Evolutionary conservation across 1,284 basidiomycete genomes (phyloP).

Genomic region (Sanghuangporus sanghuang): DNA sequence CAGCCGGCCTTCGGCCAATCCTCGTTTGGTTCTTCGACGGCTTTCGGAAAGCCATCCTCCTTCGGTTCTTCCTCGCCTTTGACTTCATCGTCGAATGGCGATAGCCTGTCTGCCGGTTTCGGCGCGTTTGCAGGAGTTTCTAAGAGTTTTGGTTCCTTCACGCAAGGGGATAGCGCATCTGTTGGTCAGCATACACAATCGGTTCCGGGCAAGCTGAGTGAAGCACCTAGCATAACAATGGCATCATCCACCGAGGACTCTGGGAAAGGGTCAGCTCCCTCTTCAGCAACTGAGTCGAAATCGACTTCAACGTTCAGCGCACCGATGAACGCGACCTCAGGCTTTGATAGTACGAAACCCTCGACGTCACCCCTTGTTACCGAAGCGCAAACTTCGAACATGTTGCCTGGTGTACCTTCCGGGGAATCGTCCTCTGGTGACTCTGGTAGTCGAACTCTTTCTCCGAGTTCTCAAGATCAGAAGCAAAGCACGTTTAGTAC

Average conservation of each 20-base stretch:
- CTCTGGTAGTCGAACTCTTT: not conserved
- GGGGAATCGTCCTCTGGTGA: not conserved
- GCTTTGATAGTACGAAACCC: slow-evolving; percentile 2
- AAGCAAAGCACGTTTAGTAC: not conserved
- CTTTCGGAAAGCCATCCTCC: slow-evolving; percentile 21
- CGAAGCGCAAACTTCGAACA: not conserved
- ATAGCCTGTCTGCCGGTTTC: slow-evolving; percentile 5
- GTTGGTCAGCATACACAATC: slow-evolving; percentile 23
- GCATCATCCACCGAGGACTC: slow-evolving; percentile 7
- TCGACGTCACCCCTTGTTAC: not conserved
- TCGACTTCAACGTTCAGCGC: not conserved
- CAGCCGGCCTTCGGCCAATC: slow-evolving; percentile 27
- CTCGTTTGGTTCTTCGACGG: slow-evolving; percentile 14
- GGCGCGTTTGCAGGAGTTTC: slow-evolving; percentile 18
- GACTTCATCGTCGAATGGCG: slow-evolving; percentile 11
- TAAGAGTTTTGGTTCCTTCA: slow-evolving; percentile 29
- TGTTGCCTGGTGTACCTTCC: not conserved
- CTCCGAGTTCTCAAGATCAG: not conserved
- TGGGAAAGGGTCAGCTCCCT: not conserved
- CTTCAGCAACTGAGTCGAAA: not conserved
- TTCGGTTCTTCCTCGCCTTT: slow-evolving; percentile 22
- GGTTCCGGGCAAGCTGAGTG: slow-evolving; percentile 13
- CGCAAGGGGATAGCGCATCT: slow-evolving; percentile 25
- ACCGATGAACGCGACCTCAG: not conserved
- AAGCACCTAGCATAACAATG: slow-evolving; percentile 11